phyloP scores from a whole-genome alignment of 1,284 basidiomycete species.

The Ganoderma sinense region DNA sequence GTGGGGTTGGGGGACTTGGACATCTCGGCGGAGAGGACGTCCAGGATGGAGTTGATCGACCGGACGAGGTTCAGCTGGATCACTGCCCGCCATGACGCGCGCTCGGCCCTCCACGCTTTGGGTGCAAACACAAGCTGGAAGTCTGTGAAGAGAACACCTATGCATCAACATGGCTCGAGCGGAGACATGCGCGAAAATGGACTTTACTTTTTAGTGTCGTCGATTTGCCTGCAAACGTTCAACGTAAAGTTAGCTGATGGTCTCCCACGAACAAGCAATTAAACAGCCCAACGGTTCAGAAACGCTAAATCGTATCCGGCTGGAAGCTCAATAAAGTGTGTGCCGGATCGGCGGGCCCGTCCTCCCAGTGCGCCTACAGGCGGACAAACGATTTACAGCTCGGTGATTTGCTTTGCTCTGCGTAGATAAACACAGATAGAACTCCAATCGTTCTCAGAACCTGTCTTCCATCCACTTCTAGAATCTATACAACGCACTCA shows the following conservation, averaged over 20 bases:
- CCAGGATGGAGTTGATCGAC: conserved; percentile 63
- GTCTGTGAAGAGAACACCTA: conserved; percentile 38
- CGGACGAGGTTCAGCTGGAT: conserved; percentile 74
- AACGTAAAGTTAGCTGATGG: not conserved
- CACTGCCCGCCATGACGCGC: conserved; percentile 66
- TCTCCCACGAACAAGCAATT: not conserved
- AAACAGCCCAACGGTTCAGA: not conserved
- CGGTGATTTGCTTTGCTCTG: not conserved
- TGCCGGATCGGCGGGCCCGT: not conserved
- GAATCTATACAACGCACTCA: too few species aligned
- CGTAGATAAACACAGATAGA: too few species aligned
- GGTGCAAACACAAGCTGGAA: conserved; percentile 60
- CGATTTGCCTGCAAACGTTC: conserved; percentile 35
- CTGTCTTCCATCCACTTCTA: not conserved
- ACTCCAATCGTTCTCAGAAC: not conserved
- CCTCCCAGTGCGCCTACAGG: not conserved
- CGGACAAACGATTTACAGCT: not conserved
- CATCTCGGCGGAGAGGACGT: conserved; percentile 54
- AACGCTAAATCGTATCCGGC: not conserved
- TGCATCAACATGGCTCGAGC: not conserved
- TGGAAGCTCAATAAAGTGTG: not conserved
- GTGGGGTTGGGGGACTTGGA: conserved; percentile 30
- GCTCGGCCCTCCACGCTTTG: conserved; percentile 61
- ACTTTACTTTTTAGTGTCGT: conserved; percentile 41
- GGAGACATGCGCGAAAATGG: not conserved